These are phyloP conservation scores for Withania somnifera DNA, from an alignment of 305 asterid genomes.

Conservation along the genomic window DNA sequence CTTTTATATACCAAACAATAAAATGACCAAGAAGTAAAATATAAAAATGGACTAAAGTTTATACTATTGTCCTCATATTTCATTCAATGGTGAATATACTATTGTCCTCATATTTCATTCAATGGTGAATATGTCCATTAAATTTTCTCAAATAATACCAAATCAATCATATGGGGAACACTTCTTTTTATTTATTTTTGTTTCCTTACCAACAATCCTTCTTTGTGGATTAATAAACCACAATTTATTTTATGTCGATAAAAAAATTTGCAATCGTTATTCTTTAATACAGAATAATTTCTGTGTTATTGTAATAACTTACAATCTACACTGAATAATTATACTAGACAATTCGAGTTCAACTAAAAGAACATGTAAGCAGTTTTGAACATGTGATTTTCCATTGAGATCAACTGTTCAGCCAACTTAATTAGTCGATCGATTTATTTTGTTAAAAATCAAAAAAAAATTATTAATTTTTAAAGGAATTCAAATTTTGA, in stretches of 20 bases:
- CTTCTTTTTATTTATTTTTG: background rate
- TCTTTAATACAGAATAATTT: too few relatives aligned
- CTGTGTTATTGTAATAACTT: too few relatives aligned
- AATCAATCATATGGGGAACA: slow-evolving; percentile 8
- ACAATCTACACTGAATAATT: too few relatives aligned
- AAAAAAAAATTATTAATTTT: background rate
- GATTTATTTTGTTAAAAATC: background rate
- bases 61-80: slow-evolving; percentile 1
- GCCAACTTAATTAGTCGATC: too few relatives aligned
- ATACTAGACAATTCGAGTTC: too few relatives aligned
- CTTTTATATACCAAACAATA: background rate
- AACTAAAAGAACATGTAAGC: too few relatives aligned
- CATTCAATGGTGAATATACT: background rate
- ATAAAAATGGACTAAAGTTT: background rate
- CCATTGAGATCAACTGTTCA: too few relatives aligned
- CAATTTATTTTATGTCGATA: background rate
- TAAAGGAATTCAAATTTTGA: background rate
- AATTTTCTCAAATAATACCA: background rate
- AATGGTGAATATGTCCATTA: background rate
- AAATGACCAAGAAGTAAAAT: background rate
- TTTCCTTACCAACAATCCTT: background rate
- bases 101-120: background rate
- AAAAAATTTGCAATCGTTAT: too few relatives aligned
- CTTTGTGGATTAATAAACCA: background rate
- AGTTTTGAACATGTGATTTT: too few relatives aligned